Base-by-base conservation (phyloP, 306 rosid genomes). In the Fragaria ananassa region DNA sequence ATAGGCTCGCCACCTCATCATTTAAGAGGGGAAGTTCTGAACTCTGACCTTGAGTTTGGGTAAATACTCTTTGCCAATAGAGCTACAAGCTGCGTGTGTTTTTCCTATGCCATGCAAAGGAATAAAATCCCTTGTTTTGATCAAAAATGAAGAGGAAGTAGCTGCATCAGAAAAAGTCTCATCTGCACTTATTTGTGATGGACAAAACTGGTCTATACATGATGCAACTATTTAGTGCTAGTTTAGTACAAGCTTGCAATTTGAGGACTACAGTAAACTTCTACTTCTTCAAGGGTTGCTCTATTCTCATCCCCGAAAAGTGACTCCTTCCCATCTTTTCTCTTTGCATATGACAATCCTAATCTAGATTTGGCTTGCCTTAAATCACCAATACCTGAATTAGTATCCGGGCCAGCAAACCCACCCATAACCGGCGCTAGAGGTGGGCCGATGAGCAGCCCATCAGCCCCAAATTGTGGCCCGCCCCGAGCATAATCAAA, bases 271-370 rank as follows among this genome's bases (percentile, higher is more conserved):
- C 97, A 95, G 68, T 90, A 95, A 29, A 90, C 97, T 82, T 90
- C 78, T 7, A 92, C 93, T 86, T 95, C 96, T 82, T 80, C 85
- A 79, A 95, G 73, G 15, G 80, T 80, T 19, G 93, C 96, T 80
- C 83, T 88, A 18, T 87, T 79, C 72, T 88, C 97, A 53, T 89
- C 93, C 2, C 97, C 99, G 87, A 92, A 90, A 54, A 89, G 73
- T 70, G 99, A 90, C 18, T 88, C 90, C 76, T 95, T 95, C 0
- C 96, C 92, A 82, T 89, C 99, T 73, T 84, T 70, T 75, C 99
- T 95, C 86, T 90, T 92, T 1, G 97, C 97, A 84, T 87, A 89
- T n/a, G 96, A 90, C 86, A 92, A 72, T 70, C 97, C 97, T 76
- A 92, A 80, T 83, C 97, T 86, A 58, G 96, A 92, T 78, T 88